Base-by-base conservation (phyloP, 1,139 yeast species). In the Kurtzmaniella natalensis region DNA sequence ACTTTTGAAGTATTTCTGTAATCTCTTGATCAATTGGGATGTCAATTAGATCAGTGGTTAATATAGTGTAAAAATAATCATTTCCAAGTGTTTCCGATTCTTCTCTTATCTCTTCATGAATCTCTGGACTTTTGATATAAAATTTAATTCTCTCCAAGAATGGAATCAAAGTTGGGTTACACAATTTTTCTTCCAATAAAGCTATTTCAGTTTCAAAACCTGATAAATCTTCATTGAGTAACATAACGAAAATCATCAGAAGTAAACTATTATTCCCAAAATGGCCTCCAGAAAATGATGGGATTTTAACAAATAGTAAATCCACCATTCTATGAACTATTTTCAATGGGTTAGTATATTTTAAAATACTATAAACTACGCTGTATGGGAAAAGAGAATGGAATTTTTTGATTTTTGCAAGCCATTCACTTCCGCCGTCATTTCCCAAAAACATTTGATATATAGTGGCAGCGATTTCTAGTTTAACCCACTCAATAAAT, bases 291-390 rank as follows among this genome's bases (percentile, higher is more conserved):
- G 50, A 40, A 23, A 57, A 45, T 5, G 51, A 50, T 0, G 74
- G 81, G 22, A 94, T 80, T 46, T 82, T 87, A 15, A 88, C 84
- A 57, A 89, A 73, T 41, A 89, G 76, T 38, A 89, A 54, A 49
- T 87, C 95, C 21, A 88, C 70, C 48, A 88, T 61, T 18, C 83
- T 78, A 37, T 88, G 82, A 61, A 86, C 76, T 25, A 89, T 78
- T 33, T 83, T 76, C 58, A 87, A 77, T 3, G 97, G 97, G 50
- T 89, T 89, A 1, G 96, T 85, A 43, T 81, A 79, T 47, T 78
- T 71, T 44, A 89, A 58, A 21, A 89, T 81, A 13, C 86, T 86
- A 33, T 81, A 79, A 55, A 88, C 74, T 31, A 88, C 52, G 1
- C 72, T 63, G 52, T 88, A 88, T 0, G 96, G 97, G 59, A 88